A percentile compares a stretch with the other conserved stretches of the same genome.
These are phyloP conservation scores for Diaporthe sp. DNA, from an alignment of 2,329 filamentous ascomycete species.

Conservation along the genomic window DNA sequence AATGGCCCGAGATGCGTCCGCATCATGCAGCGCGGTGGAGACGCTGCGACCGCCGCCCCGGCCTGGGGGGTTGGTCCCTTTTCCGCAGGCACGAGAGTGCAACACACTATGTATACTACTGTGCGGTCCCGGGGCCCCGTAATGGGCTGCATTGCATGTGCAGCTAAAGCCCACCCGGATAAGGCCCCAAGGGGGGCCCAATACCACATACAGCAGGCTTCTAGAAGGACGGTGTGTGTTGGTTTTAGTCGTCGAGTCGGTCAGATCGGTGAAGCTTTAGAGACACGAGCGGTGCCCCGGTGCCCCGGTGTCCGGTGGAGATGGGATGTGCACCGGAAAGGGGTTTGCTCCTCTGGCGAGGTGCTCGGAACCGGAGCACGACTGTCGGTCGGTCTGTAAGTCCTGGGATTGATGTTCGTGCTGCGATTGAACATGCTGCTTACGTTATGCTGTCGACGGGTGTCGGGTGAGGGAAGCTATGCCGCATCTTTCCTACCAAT, in stretches of 20 bases:
- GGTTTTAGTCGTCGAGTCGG: conserved; percentile 12
- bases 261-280: conserved; percentile 7
- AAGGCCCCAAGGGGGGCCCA: background rate
- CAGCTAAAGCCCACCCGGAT: conserved; percentile 23
- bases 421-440: background rate
- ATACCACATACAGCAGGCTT: conserved; percentile 21
- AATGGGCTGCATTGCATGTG: conserved; percentile 29
- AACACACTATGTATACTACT: background rate
- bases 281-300: conserved; percentile 15
- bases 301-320: conserved; percentile 28
- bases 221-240: conserved; percentile 22
- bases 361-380: conserved; percentile 4
- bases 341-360: background rate
- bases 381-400: background rate
- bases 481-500: background rate
- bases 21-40: conserved; percentile 21
- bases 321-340: background rate
- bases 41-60: background rate
- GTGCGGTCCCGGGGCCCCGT: conserved; percentile 27
- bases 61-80: background rate
- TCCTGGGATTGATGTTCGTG: background rate
- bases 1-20: conserved; percentile 31
- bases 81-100: background rate
- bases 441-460: background rate
- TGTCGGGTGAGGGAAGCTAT: no score